phyloP scores from a whole-genome alignment of 306 rosid genomes.

The Cicer pinnatifidum region DNA sequence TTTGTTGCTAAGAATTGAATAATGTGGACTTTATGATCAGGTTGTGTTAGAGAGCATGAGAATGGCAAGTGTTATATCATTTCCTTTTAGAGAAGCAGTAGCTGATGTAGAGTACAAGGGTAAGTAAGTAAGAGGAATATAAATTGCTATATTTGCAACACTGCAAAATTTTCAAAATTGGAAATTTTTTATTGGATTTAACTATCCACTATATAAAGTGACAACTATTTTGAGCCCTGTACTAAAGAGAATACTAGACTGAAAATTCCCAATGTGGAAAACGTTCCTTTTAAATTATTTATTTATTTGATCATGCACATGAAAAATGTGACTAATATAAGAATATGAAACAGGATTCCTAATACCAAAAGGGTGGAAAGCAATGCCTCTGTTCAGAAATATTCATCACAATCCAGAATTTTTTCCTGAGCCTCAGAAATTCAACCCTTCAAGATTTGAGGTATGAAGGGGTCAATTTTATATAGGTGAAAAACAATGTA shows the following conservation, averaged over 20 bases:
- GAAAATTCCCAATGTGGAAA: too few relatives aligned
- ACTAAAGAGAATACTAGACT: not conserved
- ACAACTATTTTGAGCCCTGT: not conserved
- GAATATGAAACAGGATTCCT: conserved; percentile 68
- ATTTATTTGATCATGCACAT: not conserved
- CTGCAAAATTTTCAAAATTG: not conserved
- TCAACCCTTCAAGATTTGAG: conserved; percentile 91
- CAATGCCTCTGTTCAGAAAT: conserved; percentile 91
- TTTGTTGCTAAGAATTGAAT: conserved; percentile 39
- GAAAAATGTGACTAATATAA: conserved; percentile 25
- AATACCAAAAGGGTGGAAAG: conserved; percentile 97
- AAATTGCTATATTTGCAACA: conserved; percentile 8
- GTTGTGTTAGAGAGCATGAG: conserved; percentile 87
- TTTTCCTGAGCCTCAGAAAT: conserved; percentile 74
- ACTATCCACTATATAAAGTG: conserved; percentile 31
- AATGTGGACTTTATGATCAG: conserved; percentile 50
- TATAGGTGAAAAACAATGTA: conserved; percentile 7
- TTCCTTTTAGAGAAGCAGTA: conserved; percentile 89
- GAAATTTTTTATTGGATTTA: not conserved
- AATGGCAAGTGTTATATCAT: conserved; percentile 90
- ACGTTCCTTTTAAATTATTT: too few relatives aligned
- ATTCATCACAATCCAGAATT: conserved; percentile 86
- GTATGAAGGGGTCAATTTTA: conserved; percentile 45
- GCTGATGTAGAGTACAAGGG: conserved; percentile 92
- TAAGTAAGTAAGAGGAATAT: conserved; percentile 40